Evolutionary conservation across 768 basidiomycete species (phyloP).

Genomic region (Pleurotus salmoneostramineus): DNA sequence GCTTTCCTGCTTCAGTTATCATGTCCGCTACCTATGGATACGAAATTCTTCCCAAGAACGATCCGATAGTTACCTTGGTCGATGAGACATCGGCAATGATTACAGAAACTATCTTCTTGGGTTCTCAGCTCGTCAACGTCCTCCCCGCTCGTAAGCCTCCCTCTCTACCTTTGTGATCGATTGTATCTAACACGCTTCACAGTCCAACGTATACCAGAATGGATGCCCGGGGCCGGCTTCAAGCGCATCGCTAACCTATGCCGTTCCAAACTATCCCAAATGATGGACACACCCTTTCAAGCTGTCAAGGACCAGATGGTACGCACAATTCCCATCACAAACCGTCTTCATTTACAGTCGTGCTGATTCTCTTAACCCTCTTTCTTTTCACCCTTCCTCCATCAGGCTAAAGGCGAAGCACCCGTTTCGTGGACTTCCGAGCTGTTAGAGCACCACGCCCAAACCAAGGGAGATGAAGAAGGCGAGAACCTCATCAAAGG

Average conservation of each 20-base stretch:
- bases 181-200: background rate
- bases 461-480: constrained; percentile 7
- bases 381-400: background rate
- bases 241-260: constrained; percentile 13
- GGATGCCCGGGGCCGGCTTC: constrained; percentile 4
- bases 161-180: constrained; percentile 8
- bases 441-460: constrained; percentile 6
- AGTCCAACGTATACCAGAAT: constrained; percentile 7
- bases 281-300: constrained; percentile 10
- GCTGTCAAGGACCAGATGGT: constrained; percentile 10
- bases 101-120: constrained; percentile 21
- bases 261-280: background rate
- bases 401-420: constrained; percentile 14
- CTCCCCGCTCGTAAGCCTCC: constrained; percentile 24
- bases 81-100: constrained; percentile 25
- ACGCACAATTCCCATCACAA: background rate
- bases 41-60: constrained; percentile 23
- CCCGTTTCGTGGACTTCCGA: constrained; percentile 12
- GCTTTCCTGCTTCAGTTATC: constrained; percentile 24
- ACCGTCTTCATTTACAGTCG: no score
- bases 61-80: constrained; percentile 24
- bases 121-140: constrained; percentile 22
- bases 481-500: constrained; percentile 13
- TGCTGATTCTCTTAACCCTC: background rate
- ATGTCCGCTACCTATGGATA: constrained; percentile 30